These are phyloP conservation scores for Yamadazyma diddensiae DNA, from an alignment of 1,139 yeast species.

Conservation along the genomic window DNA sequence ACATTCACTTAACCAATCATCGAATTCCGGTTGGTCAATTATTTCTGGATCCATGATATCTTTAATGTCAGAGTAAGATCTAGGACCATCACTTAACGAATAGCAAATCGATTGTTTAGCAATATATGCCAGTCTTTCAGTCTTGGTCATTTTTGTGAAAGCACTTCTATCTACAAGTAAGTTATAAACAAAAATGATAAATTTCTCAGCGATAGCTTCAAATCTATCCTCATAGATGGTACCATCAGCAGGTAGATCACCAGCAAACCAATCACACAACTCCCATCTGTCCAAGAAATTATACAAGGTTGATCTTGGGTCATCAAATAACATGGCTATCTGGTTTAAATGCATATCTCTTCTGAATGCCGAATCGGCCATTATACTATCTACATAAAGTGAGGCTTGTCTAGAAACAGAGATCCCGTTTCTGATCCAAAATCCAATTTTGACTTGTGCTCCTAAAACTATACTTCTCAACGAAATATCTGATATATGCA, in stretches of 20 bases:
- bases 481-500: conserved; percentile 52
- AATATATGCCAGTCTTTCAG: conserved; percentile 20
- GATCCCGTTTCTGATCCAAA: conserved; percentile 88
- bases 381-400: conserved; percentile 30
- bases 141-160: conserved; percentile 31
- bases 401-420: conserved; percentile 48
- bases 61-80: conserved; percentile 50
- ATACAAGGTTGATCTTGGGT: conserved; percentile 37
- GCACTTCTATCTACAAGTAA: conserved; percentile 53
- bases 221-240: conserved; percentile 63
- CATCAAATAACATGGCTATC: conserved; percentile 44
- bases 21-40: conserved; percentile 33
- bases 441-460: conserved; percentile 73
- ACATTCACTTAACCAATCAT: conserved; percentile 32
- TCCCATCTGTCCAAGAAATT: conserved; percentile 65
- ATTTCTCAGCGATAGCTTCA: conserved; percentile 47
- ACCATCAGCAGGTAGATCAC: conserved; percentile 27
- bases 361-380: conserved; percentile 33
- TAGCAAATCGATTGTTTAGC: conserved; percentile 43
- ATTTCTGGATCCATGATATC: conserved; percentile 35
- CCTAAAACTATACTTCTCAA: conserved; percentile 63
- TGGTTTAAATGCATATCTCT: conserved; percentile 61
- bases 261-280: conserved; percentile 50
- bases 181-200: conserved; percentile 55
- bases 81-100: conserved; percentile 50